These are phyloP conservation scores for Thuja plicata DNA, from an alignment of 83 land plant genomes.

Conservation along the genomic window DNA sequence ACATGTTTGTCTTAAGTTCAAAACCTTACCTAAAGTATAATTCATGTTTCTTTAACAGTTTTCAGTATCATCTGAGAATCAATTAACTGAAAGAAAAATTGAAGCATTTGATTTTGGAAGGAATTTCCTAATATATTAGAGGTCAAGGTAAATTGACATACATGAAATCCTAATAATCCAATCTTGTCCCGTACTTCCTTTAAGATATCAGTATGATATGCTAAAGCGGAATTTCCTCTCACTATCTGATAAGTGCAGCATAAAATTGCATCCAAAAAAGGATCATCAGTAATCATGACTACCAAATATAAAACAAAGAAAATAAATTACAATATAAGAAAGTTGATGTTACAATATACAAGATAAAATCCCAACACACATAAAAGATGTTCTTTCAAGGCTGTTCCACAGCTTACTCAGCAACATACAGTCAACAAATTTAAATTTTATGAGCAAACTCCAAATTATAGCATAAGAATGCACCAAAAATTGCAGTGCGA, in stretches of 20 bases:
- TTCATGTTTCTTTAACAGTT: not conserved
- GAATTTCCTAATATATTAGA: not conserved
- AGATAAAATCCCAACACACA: not conserved
- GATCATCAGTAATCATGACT: not conserved
- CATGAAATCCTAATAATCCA: conserved; percentile 27
- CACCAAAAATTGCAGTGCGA: not conserved
- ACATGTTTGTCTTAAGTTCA: not conserved
- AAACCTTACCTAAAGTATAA: not conserved
- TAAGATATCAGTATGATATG: conserved; percentile 35
- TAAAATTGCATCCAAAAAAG: not conserved
- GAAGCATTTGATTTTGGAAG: not conserved
- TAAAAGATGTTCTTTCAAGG: not conserved
- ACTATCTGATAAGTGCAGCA: conserved; percentile 28
- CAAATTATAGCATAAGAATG: not conserved
- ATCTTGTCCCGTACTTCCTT: conserved; percentile 20
- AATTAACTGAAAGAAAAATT: not conserved
- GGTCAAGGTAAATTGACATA: conserved; percentile 10
- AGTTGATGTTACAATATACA: not conserved
- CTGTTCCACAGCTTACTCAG: not conserved
- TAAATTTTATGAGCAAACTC: not conserved
- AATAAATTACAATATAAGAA: not conserved
- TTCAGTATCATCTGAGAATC: not conserved
- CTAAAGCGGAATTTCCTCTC: conserved; percentile 26
- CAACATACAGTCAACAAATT: not conserved
- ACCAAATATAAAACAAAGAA: not conserved